phyloP scores from a whole-genome alignment of 2,329 filamentous ascomycete genomes.

The Colletotrichum sp. region DNA sequence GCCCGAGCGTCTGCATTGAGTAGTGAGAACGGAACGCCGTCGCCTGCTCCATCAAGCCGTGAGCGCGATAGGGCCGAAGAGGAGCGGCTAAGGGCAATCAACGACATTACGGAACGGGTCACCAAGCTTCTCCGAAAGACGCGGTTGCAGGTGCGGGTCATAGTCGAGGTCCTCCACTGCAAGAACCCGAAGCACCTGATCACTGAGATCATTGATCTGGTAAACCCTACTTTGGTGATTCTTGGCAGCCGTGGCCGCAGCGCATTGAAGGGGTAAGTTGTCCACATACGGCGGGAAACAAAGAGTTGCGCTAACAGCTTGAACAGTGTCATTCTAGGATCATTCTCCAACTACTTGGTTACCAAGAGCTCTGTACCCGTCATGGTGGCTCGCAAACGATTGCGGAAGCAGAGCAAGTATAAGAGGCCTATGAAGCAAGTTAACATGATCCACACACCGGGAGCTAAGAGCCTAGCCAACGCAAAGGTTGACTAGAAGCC shows the following conservation, averaged over 20 bases:
- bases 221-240: constrained; percentile 91
- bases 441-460: constrained; percentile 80
- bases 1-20: constrained; percentile 37
- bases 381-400: constrained; percentile 93
- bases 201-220: constrained; percentile 93
- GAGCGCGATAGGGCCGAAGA: constrained; percentile 70
- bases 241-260: constrained; percentile 90
- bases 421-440: constrained; percentile 75
- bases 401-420: constrained; percentile 86
- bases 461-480: constrained; percentile 68
- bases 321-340: constrained; percentile 85
- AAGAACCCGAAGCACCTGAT: constrained; percentile 97
- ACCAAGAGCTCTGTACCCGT: constrained; percentile 96
- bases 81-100: constrained; percentile 81
- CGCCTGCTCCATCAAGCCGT: constrained; percentile 52
- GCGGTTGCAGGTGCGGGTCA: constrained; percentile 87
- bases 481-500: constrained; percentile 74
- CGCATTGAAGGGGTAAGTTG: constrained; percentile 85
- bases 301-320: constrained; percentile 32
- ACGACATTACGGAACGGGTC: constrained; percentile 83
- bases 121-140: constrained; percentile 90
- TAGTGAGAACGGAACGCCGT: constrained; percentile 39
- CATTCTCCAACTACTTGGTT: constrained; percentile 96
- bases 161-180: constrained; percentile 97
- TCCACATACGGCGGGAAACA: not conserved